Percentiles rank a stretch among this genome's conserved stretches.
Evolutionary conservation across 306 rosid genomes (phyloP).

Genomic region (Abrus pulchellus): DNA sequence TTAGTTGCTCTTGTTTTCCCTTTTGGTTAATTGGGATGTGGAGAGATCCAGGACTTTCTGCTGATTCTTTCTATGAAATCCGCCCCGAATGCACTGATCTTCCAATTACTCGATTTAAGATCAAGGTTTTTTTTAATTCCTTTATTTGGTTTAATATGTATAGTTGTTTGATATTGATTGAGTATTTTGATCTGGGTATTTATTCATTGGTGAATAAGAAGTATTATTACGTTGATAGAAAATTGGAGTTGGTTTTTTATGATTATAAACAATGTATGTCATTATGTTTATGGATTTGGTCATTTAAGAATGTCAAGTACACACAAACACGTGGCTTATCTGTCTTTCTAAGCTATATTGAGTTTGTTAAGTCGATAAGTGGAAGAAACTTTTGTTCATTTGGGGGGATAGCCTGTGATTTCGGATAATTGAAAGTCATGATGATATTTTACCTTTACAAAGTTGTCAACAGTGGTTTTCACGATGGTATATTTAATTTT

Average conservation of each 20-base stretch:
- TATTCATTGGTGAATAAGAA: neutral
- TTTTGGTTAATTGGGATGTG: conserved; percentile 73
- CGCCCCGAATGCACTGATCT: conserved; percentile 92
- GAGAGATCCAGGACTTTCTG: conserved; percentile 84
- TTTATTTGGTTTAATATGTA: neutral
- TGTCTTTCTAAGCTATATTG: conserved; percentile 23
- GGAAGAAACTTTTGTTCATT: conserved; percentile 6
- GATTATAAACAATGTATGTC: conserved; percentile 40
- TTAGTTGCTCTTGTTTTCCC: neutral
- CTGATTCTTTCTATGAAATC: conserved; percentile 92
- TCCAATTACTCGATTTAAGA: conserved; percentile 83
- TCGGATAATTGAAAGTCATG: conserved; percentile 8
- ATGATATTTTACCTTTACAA: neutral
- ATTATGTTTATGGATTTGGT: conserved; percentile 22
- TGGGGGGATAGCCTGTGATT: conserved; percentile 33
- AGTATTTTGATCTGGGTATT: conserved; percentile 29
- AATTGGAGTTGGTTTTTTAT: conserved; percentile 23
- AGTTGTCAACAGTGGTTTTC: conserved; percentile 15
- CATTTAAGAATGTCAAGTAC: neutral
- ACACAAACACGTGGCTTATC: neutral
- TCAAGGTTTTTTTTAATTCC: conserved; percentile 65
- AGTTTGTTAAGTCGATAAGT: conserved; percentile 35
- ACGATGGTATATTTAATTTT: neutral
- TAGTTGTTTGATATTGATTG: conserved; percentile 15
- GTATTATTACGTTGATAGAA: conserved; percentile 23